Evolutionary conservation across 108 stramenopile genomes (phyloP).

Genomic region (Cyclotella baltica): DNA sequence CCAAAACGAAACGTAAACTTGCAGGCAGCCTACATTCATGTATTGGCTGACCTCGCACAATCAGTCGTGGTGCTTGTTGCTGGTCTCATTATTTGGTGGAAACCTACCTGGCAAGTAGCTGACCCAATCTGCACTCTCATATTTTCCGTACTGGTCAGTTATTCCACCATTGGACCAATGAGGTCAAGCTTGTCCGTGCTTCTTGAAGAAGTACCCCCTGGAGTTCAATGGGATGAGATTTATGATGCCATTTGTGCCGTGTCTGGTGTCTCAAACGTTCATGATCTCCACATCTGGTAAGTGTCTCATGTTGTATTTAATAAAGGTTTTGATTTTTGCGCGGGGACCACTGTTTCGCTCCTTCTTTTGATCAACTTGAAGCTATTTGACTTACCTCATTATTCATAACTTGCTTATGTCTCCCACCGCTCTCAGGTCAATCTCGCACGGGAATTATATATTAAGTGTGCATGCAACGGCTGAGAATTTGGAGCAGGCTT

Average conservation of each 20-base stretch:
- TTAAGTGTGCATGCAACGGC: conserved; percentile 70
- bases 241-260: conserved; percentile 64
- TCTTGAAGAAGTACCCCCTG: conserved; percentile 90
- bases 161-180: conserved; percentile 80
- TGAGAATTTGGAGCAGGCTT: conserved; percentile 40
- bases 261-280: conserved; percentile 78
- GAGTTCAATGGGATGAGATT: conserved; percentile 71
- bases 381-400: too few species aligned
- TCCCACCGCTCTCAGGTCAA: too few species aligned
- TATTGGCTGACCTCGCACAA: conserved; percentile 94
- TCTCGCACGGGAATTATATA: conserved; percentile 65
- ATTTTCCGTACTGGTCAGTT: conserved; percentile 89
- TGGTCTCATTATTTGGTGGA: conserved; percentile 90
- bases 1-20: conserved; percentile 82
- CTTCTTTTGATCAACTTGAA: too few species aligned
- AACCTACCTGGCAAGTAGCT: conserved; percentile 80
- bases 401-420: conserved; percentile 96
- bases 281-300: conserved; percentile 95
- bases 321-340: too few species aligned
- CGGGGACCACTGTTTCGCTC: neutral
- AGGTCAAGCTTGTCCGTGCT: conserved; percentile 78
- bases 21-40: conserved; percentile 95
- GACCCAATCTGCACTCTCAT: conserved; percentile 95
- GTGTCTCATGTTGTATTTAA: too few species aligned
- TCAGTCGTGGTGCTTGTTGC: conserved; percentile 91